Base-by-base conservation (phyloP, 352 stramenopile species). In the Phytophthora multivora region DNA sequence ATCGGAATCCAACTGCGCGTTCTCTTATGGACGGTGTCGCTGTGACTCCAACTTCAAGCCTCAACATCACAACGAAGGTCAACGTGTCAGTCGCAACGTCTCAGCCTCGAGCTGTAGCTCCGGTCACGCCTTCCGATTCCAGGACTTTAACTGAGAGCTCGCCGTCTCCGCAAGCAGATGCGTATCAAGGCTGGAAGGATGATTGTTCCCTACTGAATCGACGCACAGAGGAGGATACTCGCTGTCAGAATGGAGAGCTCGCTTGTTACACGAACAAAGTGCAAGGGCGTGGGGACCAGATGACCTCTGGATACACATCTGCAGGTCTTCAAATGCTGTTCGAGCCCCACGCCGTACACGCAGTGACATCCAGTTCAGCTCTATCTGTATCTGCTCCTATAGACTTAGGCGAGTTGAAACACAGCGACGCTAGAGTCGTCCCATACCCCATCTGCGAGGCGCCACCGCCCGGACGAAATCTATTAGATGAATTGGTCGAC, bases 401-500 rank as follows among this genome's bases (percentile, higher is more conserved):
- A 26, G 16, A 59, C 12, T 16, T 48, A 6, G 40, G n/a, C 8
- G 59, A 63, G 28, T 48, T 39, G 15, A 54, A 58, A 18, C n/a
- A 42, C 30, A 26, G 49, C 35, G 35, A 42, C 25, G n/a, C 10
- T 5, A 52, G 23, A 5, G 1, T 11, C 28, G n/a, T 35, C 5
- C 13, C 40, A 2, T 21, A 53, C 10, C 60, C 52, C 11, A 69
- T 62, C 15, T 40, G 5, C 36, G 60, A 59, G 8, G 15, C 18
- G 23, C 16, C 33, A 19, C 42, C 59, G 2, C 42, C 48, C 26
- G 40, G 12, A 23, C 48, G 28, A 42, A 43, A 62, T 10, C 41
- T 66, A 4, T 54, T 65, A 2, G 38, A 64, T 19, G 47, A 69
- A 26, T 25, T 64, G 23, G 54, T 33, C 16, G 53, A 59, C 23